Conservation (phyloP, 139 green algal genomes). For the Spirogloea muscicola region DNA sequence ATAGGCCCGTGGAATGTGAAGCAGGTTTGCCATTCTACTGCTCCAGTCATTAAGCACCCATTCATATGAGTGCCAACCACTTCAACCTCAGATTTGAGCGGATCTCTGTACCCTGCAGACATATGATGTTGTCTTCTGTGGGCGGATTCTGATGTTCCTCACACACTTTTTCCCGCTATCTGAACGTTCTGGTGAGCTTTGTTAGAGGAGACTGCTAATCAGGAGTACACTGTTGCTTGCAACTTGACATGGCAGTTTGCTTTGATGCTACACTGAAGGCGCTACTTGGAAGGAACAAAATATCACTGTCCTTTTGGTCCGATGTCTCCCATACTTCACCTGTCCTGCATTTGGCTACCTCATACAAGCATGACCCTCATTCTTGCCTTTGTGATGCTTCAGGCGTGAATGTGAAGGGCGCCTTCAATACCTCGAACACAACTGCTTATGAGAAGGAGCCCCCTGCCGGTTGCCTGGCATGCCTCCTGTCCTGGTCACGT, state of each 20-base stretch:
- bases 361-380: slow-evolving; percentile 12
- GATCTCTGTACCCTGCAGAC: slow-evolving; percentile 25
- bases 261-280: neutral
- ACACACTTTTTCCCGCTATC: slow-evolving; percentile 57
- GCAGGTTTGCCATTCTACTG: no score
- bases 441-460: slow-evolving; percentile 54
- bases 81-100: no score
- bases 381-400: slow-evolving; percentile 6
- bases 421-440: slow-evolving; percentile 53
- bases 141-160: slow-evolving; percentile 60
- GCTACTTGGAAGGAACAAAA: no score
- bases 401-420: slow-evolving; percentile 55
- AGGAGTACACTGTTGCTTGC: no score
- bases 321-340: neutral
- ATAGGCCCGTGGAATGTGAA: no score
- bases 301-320: neutral
- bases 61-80: no score
- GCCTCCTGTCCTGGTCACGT: neutral
- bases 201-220: no score
- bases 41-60: no score
- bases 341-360: neutral
- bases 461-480: slow-evolving; percentile 43
- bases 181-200: slow-evolving; percentile 58
- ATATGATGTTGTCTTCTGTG: slow-evolving; percentile 55
- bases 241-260: no score